Base-by-base conservation (phyloP, 1,139 yeast genomes). In the Saccharomyces hybrid region DNA sequence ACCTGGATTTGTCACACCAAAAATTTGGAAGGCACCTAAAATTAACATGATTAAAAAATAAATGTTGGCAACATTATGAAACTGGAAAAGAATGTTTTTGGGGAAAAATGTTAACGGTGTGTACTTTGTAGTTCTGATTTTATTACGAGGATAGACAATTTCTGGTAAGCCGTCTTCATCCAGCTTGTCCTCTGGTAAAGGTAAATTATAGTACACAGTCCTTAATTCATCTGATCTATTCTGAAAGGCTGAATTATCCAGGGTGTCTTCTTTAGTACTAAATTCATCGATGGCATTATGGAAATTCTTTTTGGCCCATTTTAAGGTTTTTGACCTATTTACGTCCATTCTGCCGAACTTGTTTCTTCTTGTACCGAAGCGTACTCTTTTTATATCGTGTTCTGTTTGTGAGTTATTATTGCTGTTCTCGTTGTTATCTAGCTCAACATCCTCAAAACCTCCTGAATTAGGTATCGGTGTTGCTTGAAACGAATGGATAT, bases 41-140 rank as follows among this genome's bases (percentile, higher is more conserved):
- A 93, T 86, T 63, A 84, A 87, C 73, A 89, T 49, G 23, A 87
- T 71, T 71, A 93, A 75, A 78, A 93, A 93, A 75, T 89, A 93
- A 51, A 85, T 73, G 71, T 93, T 93, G 52, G 99, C 99, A 61
- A 91, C 83, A 69, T 91, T 93, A 57, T 81, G 83, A 70, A 93
- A 91, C 73, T 93, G 99, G 61, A 78, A 78, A 55, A 75, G 70
- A 52, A 93, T 70, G 70, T 93, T 91, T 71, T 89, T 90, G 14
- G 99, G 99, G 50, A 93, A 67, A 65, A 93, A 93, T 6, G 95
- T 76, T 50, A 93, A 67, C 7, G 98, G 97, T 9, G 98, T 91
- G 71, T 93, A 93, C 73, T 90, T 91, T 2, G 99, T 90, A 2
- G 99, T 91, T 74, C 98, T 85, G 63, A 93, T 89, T 71, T 93